Base-by-base conservation (phyloP, 2,329 filamentous ascomycete genomes). In the Phyllosticta capitalensis region DNA sequence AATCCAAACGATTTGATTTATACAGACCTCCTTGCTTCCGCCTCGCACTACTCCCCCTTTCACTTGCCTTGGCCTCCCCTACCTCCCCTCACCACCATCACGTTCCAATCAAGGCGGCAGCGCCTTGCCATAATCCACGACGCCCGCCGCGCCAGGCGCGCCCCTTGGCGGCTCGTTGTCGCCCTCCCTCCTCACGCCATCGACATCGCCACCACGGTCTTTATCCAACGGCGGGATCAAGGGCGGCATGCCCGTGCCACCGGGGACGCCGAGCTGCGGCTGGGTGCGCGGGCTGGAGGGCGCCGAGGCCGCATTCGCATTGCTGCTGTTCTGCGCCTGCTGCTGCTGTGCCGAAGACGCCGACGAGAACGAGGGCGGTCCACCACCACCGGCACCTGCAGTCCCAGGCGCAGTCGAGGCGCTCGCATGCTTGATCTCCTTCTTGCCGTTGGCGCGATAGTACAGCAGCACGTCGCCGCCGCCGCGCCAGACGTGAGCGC, bases 401-500 rank as follows among this genome's bases (percentile, higher is more conserved):
- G 4, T 38, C 9, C 10, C 33, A 14, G 33, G 10, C 2, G 33
- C 33, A 14, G 12, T 3, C 10, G 33, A 38, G 33, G 38, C 14
- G 4, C 1, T n/a, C 14, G 63, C 54, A 21, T 67, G 67, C 50
- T 67, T 69, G 62, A 80, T 79, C 62, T 82, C 79, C 74, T 90
- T 92, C 68, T 84, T 85, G n/a, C 91, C 92, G 67, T 96, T 99
- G 56, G 88, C 81, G 70, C 92, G 95, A 79, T 99, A 99, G 68
- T 90, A 84, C 55, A 99, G 79, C 57, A 95, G 76, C 64, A 99
- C 88, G 74, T 99, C 94, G 67, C 88, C 92, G n/a, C 90, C 90
- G 51, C 89, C 90, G 67, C 95, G 90, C 94, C 94, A 99, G 58
- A 97, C 80, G 69, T 96, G 91, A 2, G 91, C 87, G 30, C 92